Conservation (phyloP, 805 yeast genomes). For the Metschnikowia peoriensis region DNA sequence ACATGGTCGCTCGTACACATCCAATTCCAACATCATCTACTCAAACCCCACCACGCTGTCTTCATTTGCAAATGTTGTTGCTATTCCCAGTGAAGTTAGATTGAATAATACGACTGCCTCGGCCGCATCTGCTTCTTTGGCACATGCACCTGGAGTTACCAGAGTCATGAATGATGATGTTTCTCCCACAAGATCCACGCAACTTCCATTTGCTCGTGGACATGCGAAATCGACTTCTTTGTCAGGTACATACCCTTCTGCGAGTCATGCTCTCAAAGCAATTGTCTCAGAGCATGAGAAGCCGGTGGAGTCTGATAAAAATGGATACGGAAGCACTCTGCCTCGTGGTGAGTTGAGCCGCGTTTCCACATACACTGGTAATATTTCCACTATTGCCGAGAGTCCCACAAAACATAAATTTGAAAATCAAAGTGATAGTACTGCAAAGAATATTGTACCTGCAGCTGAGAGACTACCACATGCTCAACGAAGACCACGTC, state of each 20-base stretch:
- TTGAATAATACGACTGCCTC: conserved; percentile 22
- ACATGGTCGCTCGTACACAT: conserved; percentile 36
- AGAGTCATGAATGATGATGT: conserved; percentile 2
- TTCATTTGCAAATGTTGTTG: conserved; percentile 51
- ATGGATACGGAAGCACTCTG: not conserved
- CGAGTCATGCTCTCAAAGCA: conserved; percentile 68
- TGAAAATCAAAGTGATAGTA: conserved; percentile 6
- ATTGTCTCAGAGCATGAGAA: conserved; percentile 60
- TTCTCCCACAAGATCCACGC: conserved; percentile 7
- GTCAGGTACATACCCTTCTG: conserved; percentile 45
- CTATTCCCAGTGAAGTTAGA: conserved; percentile 31
- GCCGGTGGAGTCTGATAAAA: conserved; percentile 7
- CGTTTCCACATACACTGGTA: conserved; percentile 30
- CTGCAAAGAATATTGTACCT: conserved; percentile 12
- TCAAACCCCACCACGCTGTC: conserved; percentile 66
- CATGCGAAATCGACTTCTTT: conserved; percentile 34
- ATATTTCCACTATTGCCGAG: conserved; percentile 49
- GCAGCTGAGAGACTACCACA: conserved; percentile 41
- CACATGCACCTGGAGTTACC: not conserved
- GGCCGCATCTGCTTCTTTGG: conserved; percentile 14
- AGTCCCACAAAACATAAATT: conserved; percentile 30
- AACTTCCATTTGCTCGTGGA: conserved; percentile 19
- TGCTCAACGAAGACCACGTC: conserved; percentile 63
- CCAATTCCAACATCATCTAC: conserved; percentile 37
- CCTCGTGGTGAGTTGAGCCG: conserved; percentile 9